These are phyloP conservation scores for Galerina sulciceps DNA, from an alignment of 768 basidiomycete genomes.

Conservation along the genomic window DNA sequence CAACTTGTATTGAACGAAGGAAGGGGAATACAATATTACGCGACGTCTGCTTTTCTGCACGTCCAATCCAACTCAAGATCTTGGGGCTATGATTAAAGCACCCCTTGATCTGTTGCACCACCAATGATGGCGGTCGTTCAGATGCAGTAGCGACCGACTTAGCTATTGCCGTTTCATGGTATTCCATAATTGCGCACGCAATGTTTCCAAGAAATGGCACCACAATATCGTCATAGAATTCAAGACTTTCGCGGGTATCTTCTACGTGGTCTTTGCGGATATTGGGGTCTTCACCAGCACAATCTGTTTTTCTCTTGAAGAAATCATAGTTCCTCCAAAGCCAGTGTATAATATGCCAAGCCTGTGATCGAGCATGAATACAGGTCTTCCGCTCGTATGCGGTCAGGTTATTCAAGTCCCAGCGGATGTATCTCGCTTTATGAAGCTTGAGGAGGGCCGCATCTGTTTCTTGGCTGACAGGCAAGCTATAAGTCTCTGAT, in stretches of 20 bases:
- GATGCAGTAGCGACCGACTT: no score
- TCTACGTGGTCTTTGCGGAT: background rate
- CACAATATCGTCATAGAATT: background rate
- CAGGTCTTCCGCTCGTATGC: background rate
- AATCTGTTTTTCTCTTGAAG: background rate
- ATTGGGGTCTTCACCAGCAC: background rate
- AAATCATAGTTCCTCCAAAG: background rate
- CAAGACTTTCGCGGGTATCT: background rate
- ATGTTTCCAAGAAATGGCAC: background rate
- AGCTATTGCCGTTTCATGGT: background rate
- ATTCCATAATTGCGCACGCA: background rate
- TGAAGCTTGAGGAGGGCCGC: background rate
- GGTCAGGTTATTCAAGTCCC: background rate
- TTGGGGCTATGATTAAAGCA: no score
- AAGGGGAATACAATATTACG: no score
- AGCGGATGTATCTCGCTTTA: background rate
- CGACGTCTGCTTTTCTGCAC: no score
- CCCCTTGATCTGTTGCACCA: no score
- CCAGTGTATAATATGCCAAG: background rate
- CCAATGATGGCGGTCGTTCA: no score
- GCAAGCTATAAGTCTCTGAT: background rate
- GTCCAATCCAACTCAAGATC: no score
- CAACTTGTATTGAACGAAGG: no score
- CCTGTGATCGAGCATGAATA: background rate
- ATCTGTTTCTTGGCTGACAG: background rate